Evolutionary conservation across 768 basidiomycete species (phyloP).

Genomic region (Trametes meyenii): DNA sequence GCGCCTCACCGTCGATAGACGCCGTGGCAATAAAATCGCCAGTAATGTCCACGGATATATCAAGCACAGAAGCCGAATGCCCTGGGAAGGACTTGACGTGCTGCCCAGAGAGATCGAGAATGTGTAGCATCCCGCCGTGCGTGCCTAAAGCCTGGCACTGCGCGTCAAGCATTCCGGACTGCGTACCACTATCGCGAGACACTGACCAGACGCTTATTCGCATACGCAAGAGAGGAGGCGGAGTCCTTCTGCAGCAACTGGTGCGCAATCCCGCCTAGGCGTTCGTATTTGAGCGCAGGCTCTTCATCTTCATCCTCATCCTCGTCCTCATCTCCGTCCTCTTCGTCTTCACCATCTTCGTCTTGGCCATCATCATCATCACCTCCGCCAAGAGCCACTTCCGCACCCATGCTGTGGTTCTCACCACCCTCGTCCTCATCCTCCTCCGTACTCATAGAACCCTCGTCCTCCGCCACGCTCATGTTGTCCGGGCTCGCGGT

Average conservation of each 20-base stretch:
- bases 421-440: neutral
- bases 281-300: constrained; percentile 89
- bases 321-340: constrained; percentile 54
- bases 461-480: constrained; percentile 9
- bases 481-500: constrained; percentile 24
- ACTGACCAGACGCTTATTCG: constrained; percentile 71
- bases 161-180: constrained; percentile 3
- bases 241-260: constrained; percentile 89
- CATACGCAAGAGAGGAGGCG: constrained; percentile 79
- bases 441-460: neutral
- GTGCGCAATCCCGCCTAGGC: constrained; percentile 68
- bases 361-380: constrained; percentile 26
- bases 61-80: constrained; percentile 84
- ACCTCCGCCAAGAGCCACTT: constrained; percentile 8
- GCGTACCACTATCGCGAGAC: neutral
- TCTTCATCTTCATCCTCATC: constrained; percentile 86
- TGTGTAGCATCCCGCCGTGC: constrained; percentile 89
- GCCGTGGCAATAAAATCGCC: constrained; percentile 91
- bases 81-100: constrained; percentile 89
- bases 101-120: constrained; percentile 77
- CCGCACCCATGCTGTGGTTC: constrained; percentile 23
- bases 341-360: constrained; percentile 42
- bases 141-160: constrained; percentile 80
- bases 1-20: constrained; percentile 82
- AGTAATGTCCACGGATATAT: constrained; percentile 81